phyloP scores from a whole-genome alignment of 257 asterid species.

The Solanum virginianum region DNA sequence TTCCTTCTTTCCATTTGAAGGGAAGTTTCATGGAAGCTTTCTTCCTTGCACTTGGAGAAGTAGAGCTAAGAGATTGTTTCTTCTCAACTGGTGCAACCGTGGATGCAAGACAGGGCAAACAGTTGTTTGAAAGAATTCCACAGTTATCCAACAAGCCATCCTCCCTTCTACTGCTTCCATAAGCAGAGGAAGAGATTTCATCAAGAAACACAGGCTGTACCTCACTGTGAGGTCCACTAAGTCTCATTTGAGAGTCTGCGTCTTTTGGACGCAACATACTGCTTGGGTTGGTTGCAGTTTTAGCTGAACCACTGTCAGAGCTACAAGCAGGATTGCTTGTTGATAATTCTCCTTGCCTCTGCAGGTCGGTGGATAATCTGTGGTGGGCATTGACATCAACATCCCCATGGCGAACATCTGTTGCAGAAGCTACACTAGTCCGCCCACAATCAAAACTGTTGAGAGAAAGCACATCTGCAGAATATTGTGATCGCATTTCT shows the following conservation, averaged over 20 bases:
- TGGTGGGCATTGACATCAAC: slow-evolving; percentile 16
- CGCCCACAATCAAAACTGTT: slow-evolving; percentile 34
- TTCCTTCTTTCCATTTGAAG: slow-evolving; percentile 82
- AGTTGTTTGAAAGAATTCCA: slow-evolving; percentile 62
- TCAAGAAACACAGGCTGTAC: slow-evolving; percentile 42
- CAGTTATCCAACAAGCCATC: slow-evolving; percentile 57
- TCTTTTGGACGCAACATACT: slow-evolving; percentile 14
- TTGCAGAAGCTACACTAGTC: slow-evolving; percentile 6
- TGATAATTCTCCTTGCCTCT: slow-evolving; percentile 19
- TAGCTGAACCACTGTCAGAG: slow-evolving; percentile 30
- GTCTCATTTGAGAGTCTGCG: slow-evolving; percentile 19
- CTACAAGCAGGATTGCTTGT: slow-evolving; percentile 25
- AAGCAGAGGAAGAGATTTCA: slow-evolving; percentile 34
- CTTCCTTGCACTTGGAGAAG: slow-evolving; percentile 64
- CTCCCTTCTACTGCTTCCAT: slow-evolving; percentile 38
- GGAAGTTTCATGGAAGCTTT: slow-evolving; percentile 63
- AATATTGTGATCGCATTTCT: not conserved
- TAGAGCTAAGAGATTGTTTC: slow-evolving; percentile 54
- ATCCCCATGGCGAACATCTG: slow-evolving; percentile 11
- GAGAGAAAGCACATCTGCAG: slow-evolving; percentile 45
- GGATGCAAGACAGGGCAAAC: slow-evolving; percentile 90
- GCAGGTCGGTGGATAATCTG: slow-evolving; percentile 16
- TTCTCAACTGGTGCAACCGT: slow-evolving; percentile 50
- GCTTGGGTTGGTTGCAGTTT: slow-evolving; percentile 9
- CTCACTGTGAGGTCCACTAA: slow-evolving; percentile 26